phyloP scores from a whole-genome alignment of 148 eudicot species.

The Simmondsia chinensis region DNA sequence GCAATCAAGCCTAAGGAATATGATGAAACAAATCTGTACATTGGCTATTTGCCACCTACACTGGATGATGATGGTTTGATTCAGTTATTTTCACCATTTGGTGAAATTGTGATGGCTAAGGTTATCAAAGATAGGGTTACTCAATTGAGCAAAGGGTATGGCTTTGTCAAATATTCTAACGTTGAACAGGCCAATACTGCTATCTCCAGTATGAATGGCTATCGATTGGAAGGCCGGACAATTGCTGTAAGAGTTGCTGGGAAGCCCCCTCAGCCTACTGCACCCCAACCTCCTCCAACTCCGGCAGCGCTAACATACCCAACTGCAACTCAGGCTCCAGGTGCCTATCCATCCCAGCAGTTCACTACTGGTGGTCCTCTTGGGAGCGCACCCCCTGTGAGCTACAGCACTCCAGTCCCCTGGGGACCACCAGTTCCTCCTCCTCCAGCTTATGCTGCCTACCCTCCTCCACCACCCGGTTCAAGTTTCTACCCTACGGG shows the following conservation, averaged over 20 bases:
- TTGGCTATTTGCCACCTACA: conserved; percentile 79
- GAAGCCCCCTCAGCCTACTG: conserved; percentile 68
- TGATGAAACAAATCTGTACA: conserved; percentile 77
- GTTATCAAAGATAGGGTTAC: conserved; percentile 65
- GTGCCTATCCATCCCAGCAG: conserved; percentile 72
- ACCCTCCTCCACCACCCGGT: conserved; percentile 70
- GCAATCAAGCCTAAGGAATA: conserved; percentile 42
- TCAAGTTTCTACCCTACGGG: conserved; percentile 40
- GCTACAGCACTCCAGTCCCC: conserved; percentile 52
- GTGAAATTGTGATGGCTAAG: conserved; percentile 81
- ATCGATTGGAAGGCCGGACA: conserved; percentile 56
- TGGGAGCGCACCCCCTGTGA: conserved; percentile 32
- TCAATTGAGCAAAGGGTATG: conserved; percentile 85
- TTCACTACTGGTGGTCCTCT: conserved; percentile 45
- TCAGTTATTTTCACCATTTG: conserved; percentile 57
- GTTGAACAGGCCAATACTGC: conserved; percentile 68
- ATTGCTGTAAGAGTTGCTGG: conserved; percentile 95
- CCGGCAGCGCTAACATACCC: conserved; percentile 40
- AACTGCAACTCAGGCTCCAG: conserved; percentile 30
- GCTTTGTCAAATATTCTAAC: conserved; percentile 82
- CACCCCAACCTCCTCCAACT: conserved; percentile 57
- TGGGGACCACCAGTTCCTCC: conserved; percentile 79
- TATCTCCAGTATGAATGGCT: conserved; percentile 71
- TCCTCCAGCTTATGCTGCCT: conserved; percentile 45
- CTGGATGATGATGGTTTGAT: conserved; percentile 76